A percentile compares a stretch with the other conserved stretches of the same genome.
phyloP scores from a whole-genome alignment of 1,284 basidiomycete genomes.

The Gomphus sp. region DNA sequence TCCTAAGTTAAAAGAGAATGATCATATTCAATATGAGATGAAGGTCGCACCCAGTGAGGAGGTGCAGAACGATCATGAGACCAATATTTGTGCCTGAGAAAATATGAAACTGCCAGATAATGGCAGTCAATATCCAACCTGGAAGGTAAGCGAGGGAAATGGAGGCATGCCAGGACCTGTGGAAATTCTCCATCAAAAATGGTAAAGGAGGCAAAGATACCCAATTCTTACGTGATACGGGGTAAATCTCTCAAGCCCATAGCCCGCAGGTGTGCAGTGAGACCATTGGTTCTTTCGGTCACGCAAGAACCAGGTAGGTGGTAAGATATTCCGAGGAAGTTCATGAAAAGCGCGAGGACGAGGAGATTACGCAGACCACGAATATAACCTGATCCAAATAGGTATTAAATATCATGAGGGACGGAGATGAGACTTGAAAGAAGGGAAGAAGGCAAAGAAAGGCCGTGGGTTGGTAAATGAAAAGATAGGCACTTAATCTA shows the following conservation, averaged over 20 bases:
- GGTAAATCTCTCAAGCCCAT: constrained; percentile 67
- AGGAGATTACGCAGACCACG: constrained; percentile 51
- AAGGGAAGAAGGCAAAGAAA: neutral
- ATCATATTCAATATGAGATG: constrained; percentile 26
- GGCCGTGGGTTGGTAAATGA: neutral
- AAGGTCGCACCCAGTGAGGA: constrained; percentile 45
- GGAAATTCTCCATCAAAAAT: neutral
- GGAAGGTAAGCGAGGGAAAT: constrained; percentile 48
- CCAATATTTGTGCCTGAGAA: constrained; percentile 54
- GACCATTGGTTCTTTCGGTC: constrained; percentile 46
- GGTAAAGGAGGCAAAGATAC: neutral
- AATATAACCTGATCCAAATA: constrained; percentile 39
- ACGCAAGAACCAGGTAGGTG: constrained; percentile 62
- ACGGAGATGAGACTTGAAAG: neutral
- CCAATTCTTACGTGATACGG: constrained; percentile 40
- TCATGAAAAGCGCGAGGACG: constrained; percentile 57
- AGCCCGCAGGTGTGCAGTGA: constrained; percentile 61
- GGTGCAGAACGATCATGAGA: constrained; percentile 53
- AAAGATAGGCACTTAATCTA: constrained; percentile 39
- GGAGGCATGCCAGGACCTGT: constrained; percentile 60
- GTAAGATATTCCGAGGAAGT: constrained; percentile 60
- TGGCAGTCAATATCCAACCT: constrained; percentile 56
- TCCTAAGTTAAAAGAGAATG: constrained; percentile 28
- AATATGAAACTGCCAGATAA: constrained; percentile 55
- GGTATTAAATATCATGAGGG: neutral